Base-by-base conservation (phyloP, 352 stramenopile species). In the Pythium periplocum region DNA sequence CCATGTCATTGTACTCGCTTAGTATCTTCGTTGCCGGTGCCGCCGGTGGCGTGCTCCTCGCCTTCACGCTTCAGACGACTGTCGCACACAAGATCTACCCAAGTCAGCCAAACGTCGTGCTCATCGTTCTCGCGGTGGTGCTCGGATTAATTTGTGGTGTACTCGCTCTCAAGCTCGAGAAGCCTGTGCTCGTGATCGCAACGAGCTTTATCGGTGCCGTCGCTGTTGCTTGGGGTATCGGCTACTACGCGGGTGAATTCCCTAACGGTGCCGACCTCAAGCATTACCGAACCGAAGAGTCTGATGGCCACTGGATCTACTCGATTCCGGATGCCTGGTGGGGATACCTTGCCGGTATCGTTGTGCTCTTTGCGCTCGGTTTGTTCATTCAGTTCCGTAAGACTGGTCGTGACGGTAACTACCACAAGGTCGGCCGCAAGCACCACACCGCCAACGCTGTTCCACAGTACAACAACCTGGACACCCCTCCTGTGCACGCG, bases 191-290 rank as follows among this genome's bases (percentile, higher is more conserved):
- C 2, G 57, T 89, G 4, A 61, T 68, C 8, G 57, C 66, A 31
- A 84, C 75, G 12, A 80, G 71, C 47, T 59, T 87, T 17, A 56
- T 75, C 0, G 78, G 78, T 8, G 68, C 69, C 0, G 69, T 66
- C 26, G 56, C 78, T 17, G 17, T 71, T 2, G 67, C 83, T 8
- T 86, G 71, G 71, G 78, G 78, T 17, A 62, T 86, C 43, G 78
- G 78, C 45, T 84, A 82, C 62, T 87, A 86, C 54, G 64, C 62
- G 2, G 78, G 78, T 10, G 67, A 78, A 37, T 87, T 82, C 53
- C 75, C 78, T 6, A 82, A 69, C 2, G 75, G 73, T 47, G 65
- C 76, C 54, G 68, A 78, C 40, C 58, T 89, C 38, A 55, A 64
- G 17, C 51, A 57, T 43, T 75, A 78, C 55, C 57, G 62, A 8